Evolutionary conservation across 306 rosid genomes (phyloP).

Genomic region (Dicorynia guianensis): DNA sequence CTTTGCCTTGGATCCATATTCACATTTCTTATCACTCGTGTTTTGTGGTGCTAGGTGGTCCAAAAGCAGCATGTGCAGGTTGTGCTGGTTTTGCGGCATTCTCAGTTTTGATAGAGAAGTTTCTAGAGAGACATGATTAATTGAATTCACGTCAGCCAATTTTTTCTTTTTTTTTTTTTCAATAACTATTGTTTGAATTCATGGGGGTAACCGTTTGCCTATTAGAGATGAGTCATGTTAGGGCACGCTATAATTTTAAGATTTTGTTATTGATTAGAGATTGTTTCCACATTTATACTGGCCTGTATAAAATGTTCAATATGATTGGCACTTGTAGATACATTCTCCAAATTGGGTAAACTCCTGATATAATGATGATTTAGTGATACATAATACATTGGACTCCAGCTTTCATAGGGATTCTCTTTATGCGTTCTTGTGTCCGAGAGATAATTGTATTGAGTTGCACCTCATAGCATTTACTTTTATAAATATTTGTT

Average conservation of each 20-base stretch:
- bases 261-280: neutral
- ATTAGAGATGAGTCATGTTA: slow-evolving; percentile 13
- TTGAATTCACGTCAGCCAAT: slow-evolving; percentile 29
- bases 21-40: slow-evolving; percentile 29
- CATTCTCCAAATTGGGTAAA: slow-evolving; percentile 27
- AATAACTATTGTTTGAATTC: slow-evolving; percentile 21
- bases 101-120: slow-evolving; percentile 84
- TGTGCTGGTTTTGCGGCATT: slow-evolving; percentile 97
- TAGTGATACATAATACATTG: slow-evolving; percentile 16
- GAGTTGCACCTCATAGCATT: no score
- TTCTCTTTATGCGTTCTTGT: no score
- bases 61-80: slow-evolving; percentile 88
- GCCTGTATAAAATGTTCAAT: slow-evolving; percentile 31
- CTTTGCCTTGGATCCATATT: slow-evolving; percentile 9
- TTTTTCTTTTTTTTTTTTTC: slow-evolving; percentile 30
- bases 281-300: slow-evolving; percentile 20
- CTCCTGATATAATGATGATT: slow-evolving; percentile 29
- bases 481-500: no score
- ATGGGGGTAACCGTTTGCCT: slow-evolving; percentile 25
- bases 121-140: slow-evolving; percentile 80
- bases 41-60: slow-evolving; percentile 73
- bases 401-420: no score
- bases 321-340: neutral
- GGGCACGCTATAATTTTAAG: neutral
- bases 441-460: no score